Base-by-base conservation (phyloP, 495 filamentous ascomycete species). In the Podospora appendiculata region DNA sequence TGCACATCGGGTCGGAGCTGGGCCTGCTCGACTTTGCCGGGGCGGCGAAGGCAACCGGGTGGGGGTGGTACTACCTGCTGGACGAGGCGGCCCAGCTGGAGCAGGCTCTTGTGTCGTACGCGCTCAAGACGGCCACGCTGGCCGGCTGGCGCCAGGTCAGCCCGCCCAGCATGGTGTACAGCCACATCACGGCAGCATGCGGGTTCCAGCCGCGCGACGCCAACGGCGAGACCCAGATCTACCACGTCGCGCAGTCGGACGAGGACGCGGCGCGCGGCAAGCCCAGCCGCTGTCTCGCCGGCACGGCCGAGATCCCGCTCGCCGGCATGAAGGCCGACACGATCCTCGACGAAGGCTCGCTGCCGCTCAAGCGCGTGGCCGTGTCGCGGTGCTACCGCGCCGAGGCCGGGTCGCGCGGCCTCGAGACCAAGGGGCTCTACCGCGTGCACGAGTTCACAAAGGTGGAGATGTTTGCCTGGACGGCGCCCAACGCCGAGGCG, bases 391-490 rank as follows among this genome's bases (percentile, higher is more conserved):
- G 89, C 70, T 98, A 95, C 63, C 84, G 93, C 44, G 93, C 93
- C 13, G 93, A 98, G 69, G 94, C 93, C 1, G 93, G 93, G 16
- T 85, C 88, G 6, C 77, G 93, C 16, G 93, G 93, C 34, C 82
- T 81, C 18, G 89, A 95, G 40, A 94, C 88, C 8, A 96, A 96
- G 70, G 93, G 93, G 8, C 76, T 98, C 7, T 98, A 97, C 70
- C 85, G 93, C 11, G 93, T 98, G n/a, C 93, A 97, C 72, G 93
- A 98, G 66, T 98, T 98, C 70, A 95, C 90, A 39, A 98, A 98
- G 62, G 92, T 97, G 1, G 93, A 98, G 65, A 82, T 98, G 73
- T 98, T 98, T 64, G 88, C 83, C 0, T 98, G 92, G 92, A 82
- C 82, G 6, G 42, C 70, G 0, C 82, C 84, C 9, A 73, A 73